Evolutionary conservation across 2,329 filamentous ascomycete genomes (phyloP), one percentile per base, ranked within the genome.

Genomic region (Lachnellula hyalina): DNA sequence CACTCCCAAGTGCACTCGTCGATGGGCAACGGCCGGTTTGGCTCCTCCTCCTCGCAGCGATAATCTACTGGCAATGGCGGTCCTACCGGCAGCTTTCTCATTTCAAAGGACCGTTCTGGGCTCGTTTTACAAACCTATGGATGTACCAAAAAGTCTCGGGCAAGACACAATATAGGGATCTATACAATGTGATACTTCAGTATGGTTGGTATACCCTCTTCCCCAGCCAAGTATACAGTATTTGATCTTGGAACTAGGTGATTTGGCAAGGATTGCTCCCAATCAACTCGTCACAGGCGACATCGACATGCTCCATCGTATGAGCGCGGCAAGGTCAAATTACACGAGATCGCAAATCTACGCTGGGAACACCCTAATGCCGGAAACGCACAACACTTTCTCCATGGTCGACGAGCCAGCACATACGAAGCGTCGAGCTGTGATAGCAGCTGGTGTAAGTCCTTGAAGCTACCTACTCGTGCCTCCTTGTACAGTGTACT

Each of bases 301-400:
- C 44, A 54, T 61, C 5, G 61, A 62, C 12, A 17, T 65, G 4
- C 40, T 63, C 7, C 54, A 57, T 25, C 53, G 60, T n/a, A 65
- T 65, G 49, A 51, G 47, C 32, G 53, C 60, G 23, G 59, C 56
- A 12, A 56, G 62, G 9, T 65, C 62, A 12, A 36, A 48, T 25
- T 67, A 68, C 53, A 47, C 35, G 8, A 49, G 61, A 45, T 61
- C 58, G 9, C 47, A 54, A 9, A 65, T 58, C 57, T 65, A 81
- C 61, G 69, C 73, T 54, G 75, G 72, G 4, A 71, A 77, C 53
- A 73, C 75, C 14, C 72, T 85, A 56, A 76, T 84, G 54, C 76
- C 78, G 0, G 72, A 76, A n/a, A 70, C 74, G 25, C 76, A 82
- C 58, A 81, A 78, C 55, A 72, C 84, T 5, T 74, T 82, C 36